Evolutionary conservation across 108 stramenopile genomes (phyloP).

Genomic region (Epipyxis sp.): DNA sequence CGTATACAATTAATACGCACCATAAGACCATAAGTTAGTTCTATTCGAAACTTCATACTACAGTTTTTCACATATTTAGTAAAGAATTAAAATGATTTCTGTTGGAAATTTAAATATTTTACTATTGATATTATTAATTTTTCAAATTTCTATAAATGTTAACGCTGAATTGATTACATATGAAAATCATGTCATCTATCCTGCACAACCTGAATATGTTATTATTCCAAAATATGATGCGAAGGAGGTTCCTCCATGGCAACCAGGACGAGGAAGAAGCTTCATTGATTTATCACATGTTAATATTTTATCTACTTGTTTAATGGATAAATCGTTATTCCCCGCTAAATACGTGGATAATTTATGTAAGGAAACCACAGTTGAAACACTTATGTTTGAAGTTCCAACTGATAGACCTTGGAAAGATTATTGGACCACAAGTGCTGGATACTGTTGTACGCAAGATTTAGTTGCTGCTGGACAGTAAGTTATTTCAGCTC

Average conservation of each 20-base stretch:
- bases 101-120: no score
- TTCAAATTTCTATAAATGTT: no score
- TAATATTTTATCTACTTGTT: not conserved
- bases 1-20: no score
- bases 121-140: no score
- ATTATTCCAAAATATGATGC: constrained; percentile 17
- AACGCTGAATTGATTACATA: not conserved
- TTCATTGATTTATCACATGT: constrained; percentile 5
- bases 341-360: not conserved
- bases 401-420: constrained; percentile 23
- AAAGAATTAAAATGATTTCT: no score
- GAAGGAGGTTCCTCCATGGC: constrained; percentile 22
- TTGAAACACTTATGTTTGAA: constrained; percentile 24
- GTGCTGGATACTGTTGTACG: constrained; percentile 1
- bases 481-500: constrained; percentile 15
- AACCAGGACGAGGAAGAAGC: constrained; percentile 19
- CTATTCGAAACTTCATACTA: no score
- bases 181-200: not conserved
- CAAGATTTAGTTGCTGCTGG: not conserved
- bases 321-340: not conserved
- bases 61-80: no score
- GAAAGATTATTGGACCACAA: not conserved
- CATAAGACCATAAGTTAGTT: no score
- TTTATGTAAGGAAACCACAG: not conserved
- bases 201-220: constrained; percentile 17